Base-by-base conservation (phyloP, 2,329 filamentous ascomycete species). In the Colletotrichum karsti region DNA sequence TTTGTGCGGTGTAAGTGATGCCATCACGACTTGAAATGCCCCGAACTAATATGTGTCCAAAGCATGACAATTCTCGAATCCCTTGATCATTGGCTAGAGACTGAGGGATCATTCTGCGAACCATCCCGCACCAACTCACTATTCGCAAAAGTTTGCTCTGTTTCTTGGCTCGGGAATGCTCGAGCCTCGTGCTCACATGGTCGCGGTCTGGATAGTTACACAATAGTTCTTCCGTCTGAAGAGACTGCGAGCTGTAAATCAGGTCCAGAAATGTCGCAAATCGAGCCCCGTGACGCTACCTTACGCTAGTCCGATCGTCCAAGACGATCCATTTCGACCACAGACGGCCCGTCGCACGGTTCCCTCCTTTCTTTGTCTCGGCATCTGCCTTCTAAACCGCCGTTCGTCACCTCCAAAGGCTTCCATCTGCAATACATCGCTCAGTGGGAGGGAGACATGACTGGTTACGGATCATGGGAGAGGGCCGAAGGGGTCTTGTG, bases 101-200 rank as follows among this genome's bases (percentile, higher is more conserved):
- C 12, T 54, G 58, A 61, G 39, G 59, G 44, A 60, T 37, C 44
- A 26, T 44, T 33, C 24, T 44, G 35, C 22, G 24, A 37, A 18
- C n/a, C n/a, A n/a, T n/a, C n/a, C n/a, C n/a, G n/a, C n/a, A n/a
- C n/a, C n/a, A n/a, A n/a, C n/a, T n/a, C n/a, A n/a, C n/a, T n/a
- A n/a, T n/a, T n/a, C n/a, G n/a, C n/a, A n/a, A n/a, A n/a, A n/a
- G n/a, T n/a, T n/a, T n/a, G n/a, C n/a, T n/a, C n/a, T n/a, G n/a
- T n/a, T n/a, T n/a, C n/a, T n/a, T n/a, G n/a, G n/a, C n/a, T n/a
- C n/a, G n/a, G n/a, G n/a, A n/a, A 65, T 61, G 56, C 63, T 46
- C 48, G 63, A 65, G 56, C 56, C 37, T 61, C 63, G 15, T 12
- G 22, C n/a, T 53, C 57, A 53, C 37, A 53, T 61, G 55, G 12